phyloP scores from a whole-genome alignment of 2,329 filamentous ascomycete genomes.

The Amesomyces nigricolor region DNA sequence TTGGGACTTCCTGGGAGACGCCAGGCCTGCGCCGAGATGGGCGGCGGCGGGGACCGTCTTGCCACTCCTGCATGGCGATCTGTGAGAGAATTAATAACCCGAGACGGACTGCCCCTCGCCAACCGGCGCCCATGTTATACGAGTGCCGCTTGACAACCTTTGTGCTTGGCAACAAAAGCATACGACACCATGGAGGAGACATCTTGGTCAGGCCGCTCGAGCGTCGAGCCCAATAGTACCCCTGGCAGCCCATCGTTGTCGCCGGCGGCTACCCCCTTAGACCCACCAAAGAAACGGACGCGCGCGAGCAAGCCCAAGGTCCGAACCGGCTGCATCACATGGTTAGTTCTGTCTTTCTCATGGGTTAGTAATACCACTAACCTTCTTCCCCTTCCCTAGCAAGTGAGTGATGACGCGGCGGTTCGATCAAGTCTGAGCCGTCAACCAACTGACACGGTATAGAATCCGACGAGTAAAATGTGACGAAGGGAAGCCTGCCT shows the following conservation, averaged over 20 bases:
- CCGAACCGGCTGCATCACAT: slow-evolving; percentile 37
- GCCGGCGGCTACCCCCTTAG: slow-evolving; percentile 2
- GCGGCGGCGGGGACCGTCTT: background rate
- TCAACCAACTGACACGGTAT: background rate
- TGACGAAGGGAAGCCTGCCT: slow-evolving; percentile 30
- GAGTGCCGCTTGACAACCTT: background rate
- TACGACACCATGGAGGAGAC: slow-evolving; percentile 13
- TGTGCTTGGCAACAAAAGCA: background rate
- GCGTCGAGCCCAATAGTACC: slow-evolving; percentile 12
- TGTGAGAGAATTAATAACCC: background rate
- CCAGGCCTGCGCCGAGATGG: background rate
- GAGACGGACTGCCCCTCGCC: background rate
- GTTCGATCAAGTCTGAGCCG: background rate
- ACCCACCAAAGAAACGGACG: slow-evolving; percentile 27
- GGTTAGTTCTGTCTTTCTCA: slow-evolving; percentile 28
- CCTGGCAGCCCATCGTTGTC: slow-evolving; percentile 18
- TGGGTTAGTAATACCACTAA: slow-evolving; percentile 6
- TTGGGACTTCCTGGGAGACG: background rate
- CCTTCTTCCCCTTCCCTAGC: slow-evolving; percentile 16
- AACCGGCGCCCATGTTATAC: background rate
- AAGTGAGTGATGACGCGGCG: slow-evolving; percentile 26
- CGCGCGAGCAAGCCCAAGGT: slow-evolving; percentile 37
- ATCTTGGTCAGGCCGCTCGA: slow-evolving; percentile 12
- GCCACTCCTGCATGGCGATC: background rate
- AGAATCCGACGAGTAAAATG: slow-evolving; percentile 32